Evolutionary conservation across 305 asterid species (phyloP).

Genomic region (Fraxinus nigra): DNA sequence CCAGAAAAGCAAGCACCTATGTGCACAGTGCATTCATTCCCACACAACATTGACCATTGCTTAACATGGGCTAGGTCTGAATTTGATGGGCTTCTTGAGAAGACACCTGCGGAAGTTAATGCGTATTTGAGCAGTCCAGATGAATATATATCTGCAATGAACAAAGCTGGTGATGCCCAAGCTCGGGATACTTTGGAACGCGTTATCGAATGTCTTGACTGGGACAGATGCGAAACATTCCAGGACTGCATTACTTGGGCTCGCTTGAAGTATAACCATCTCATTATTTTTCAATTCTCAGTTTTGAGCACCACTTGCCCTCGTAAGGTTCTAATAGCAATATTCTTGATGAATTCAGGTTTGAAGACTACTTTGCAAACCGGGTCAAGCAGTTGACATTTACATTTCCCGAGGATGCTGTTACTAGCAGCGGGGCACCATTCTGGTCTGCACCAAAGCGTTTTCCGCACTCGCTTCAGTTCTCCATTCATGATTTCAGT

Average conservation of each 20-base stretch:
- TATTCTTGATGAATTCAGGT: conserved; percentile 24
- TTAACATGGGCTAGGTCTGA: conserved; percentile 46
- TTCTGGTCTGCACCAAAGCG: conserved; percentile 49
- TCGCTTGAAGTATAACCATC: conserved; percentile 29
- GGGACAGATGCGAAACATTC: conserved; percentile 36
- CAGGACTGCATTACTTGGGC: conserved; percentile 43
- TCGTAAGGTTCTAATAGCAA: conserved; percentile 5
- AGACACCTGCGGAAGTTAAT: conserved; percentile 40
- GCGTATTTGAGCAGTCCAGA: conserved; percentile 32
- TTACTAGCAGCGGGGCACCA: conserved; percentile 35
- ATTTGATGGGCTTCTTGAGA: conserved; percentile 40
- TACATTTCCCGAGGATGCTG: conserved; percentile 40
- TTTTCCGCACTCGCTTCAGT: conserved; percentile 38
- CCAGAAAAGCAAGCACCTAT: conserved; percentile 43
- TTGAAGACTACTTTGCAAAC: conserved; percentile 40
- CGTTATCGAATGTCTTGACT: conserved; percentile 37
- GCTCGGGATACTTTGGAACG: conserved; percentile 38
- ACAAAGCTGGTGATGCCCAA: conserved; percentile 40
- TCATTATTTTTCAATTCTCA: background rate
- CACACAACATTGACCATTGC: conserved; percentile 43
- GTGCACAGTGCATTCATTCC: conserved; percentile 45
- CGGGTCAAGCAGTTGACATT: conserved; percentile 40
- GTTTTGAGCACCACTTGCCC: background rate
- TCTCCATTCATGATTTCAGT: conserved; percentile 31
- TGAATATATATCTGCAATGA: conserved; percentile 36